Base-by-base conservation (phyloP, 345 rosid genomes). In the Euclidium syriacum region DNA sequence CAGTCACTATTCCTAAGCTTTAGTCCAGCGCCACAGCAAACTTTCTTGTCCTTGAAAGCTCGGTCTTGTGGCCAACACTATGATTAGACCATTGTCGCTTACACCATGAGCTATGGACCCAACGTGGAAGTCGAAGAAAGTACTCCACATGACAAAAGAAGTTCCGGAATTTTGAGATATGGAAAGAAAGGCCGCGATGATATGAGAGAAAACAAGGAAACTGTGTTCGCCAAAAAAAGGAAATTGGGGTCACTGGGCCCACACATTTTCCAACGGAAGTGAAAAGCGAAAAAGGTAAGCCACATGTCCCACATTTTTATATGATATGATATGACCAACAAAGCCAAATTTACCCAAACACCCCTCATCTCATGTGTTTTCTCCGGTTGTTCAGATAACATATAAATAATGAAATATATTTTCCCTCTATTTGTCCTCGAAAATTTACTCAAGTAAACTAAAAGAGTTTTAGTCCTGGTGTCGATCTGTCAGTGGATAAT, bases 401-500 rank as follows among this genome's bases (percentile, higher is more conserved):
- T 35, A n/a, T n/a, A n/a, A 7, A 7, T 26, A 32, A 32, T 6
- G 3, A 18, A 38, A 9, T n/a, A 9, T n/a, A 0, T 19, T 19
- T 54, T 35, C 16, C 35, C 27, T 32, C 49, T 52, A 11, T 6
- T 11, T 34, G 42, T 25, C 8, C 9, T 33, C 5, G 8, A 18
- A 18, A n/a, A 26, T 38, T 2, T n/a, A 24, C 53, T 34, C 15
- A 24, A 53, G 46, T 16, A 16, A 65, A 44, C 44, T 16, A 24
- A 20, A 30, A 43, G 15, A 7, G 1, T 59, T 57, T 58, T 19
- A 19, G 57, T 49, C 30, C 9, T 30, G 27, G 53, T 41, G 44
- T 52, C 10, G 54, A 69, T 60, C 68, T 32, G 68, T 52, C 63
- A 70, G 68, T 62, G 63, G 42, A 61, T 53, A 69, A 19, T 35